phyloP scores from a whole-genome alignment of 352 stramenopile genomes.

The Peronosclerospora sorghi region DNA sequence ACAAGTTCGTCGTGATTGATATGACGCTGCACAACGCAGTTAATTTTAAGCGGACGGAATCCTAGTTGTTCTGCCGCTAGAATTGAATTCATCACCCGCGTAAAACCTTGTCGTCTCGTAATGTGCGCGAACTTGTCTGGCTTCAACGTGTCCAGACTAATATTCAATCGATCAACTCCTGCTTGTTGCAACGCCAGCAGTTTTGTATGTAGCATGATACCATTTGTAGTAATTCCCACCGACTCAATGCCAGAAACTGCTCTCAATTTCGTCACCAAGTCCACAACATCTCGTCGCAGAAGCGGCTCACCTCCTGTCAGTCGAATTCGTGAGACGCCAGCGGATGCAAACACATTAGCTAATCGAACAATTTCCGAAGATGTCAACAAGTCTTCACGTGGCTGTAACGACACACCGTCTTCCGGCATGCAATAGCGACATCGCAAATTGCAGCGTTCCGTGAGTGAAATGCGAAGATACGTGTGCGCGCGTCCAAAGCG shows the following conservation, averaged over 20 bases:
- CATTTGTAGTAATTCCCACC: slow-evolving; percentile 96
- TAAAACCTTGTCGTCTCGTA: slow-evolving; percentile 85
- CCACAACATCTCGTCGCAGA: slow-evolving; percentile 43
- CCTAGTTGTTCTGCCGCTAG: slow-evolving; percentile 42
- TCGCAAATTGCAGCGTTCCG: slow-evolving; percentile 93
- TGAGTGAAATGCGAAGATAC: slow-evolving; percentile 94
- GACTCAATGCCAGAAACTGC: slow-evolving; percentile 60
- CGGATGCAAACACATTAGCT: slow-evolving; percentile 77
- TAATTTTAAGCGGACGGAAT: slow-evolving; percentile 89
- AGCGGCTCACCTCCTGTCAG: slow-evolving; percentile 92
- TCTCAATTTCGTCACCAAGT: slow-evolving; percentile 36
- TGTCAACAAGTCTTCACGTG: slow-evolving; percentile 64
- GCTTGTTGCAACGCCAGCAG: slow-evolving; percentile 68
- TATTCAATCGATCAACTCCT: slow-evolving; percentile 87
- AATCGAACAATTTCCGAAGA: slow-evolving; percentile 88
- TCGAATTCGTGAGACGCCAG: slow-evolving; percentile 89
- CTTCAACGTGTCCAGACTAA: slow-evolving; percentile 93
- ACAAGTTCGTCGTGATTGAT: slow-evolving; percentile 92
- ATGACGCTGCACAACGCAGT: slow-evolving; percentile 95
- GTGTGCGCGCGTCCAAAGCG: slow-evolving; percentile 85
- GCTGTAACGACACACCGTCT: slow-evolving; percentile 86
- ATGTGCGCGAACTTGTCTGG: slow-evolving; percentile 88
- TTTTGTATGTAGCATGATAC: slow-evolving; percentile 83
- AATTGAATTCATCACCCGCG: slow-evolving; percentile 80
- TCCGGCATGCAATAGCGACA: slow-evolving; percentile 97